Evolutionary conservation across 1,139 yeast species (phyloP).

Genomic region (Kodamaea sp.): DNA sequence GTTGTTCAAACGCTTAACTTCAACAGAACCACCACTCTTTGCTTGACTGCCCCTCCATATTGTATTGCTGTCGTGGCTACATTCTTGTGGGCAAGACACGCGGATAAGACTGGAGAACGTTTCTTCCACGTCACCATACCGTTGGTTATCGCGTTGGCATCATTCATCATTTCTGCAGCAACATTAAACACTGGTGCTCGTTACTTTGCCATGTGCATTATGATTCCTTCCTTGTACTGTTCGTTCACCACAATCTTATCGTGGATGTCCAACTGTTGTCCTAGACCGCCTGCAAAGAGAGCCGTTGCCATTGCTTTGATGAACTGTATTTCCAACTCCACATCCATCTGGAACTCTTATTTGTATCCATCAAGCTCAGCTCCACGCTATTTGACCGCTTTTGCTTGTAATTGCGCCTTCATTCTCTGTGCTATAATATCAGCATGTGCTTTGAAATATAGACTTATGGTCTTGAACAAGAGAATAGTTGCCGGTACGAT

Average conservation of each 20-base stretch:
- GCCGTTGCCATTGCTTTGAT: constrained; percentile 54
- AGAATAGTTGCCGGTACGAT: constrained; percentile 47
- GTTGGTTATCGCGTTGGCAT: constrained; percentile 41
- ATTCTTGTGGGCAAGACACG: constrained; percentile 56
- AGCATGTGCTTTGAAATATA: constrained; percentile 41
- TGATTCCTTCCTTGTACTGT: constrained; percentile 60
- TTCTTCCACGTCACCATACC: constrained; percentile 54
- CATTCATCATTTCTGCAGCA: constrained; percentile 56
- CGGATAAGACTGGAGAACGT: constrained; percentile 59
- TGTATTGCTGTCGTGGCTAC: constrained; percentile 55
- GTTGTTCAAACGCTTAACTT: constrained; percentile 58
- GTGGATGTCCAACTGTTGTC: constrained; percentile 54
- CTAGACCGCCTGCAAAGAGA: constrained; percentile 56
- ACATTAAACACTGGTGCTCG: constrained; percentile 59
- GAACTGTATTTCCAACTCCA: constrained; percentile 54
- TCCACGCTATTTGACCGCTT: constrained; percentile 49
- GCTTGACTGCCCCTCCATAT: constrained; percentile 64
- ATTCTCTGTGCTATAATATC: constrained; percentile 39
- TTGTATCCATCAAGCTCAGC: constrained; percentile 44
- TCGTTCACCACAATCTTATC: constrained; percentile 56
- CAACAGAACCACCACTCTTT: constrained; percentile 48
- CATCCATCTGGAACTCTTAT: constrained; percentile 56
- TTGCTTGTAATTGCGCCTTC: constrained; percentile 51
- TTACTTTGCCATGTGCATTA: constrained; percentile 61
- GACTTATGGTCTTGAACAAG: constrained; percentile 41